A percentile compares a stretch with the other conserved stretches of the same genome.
Conservation (phyloP, 768 basidiomycete genomes). For the Artomyces pyxidatus region DNA sequence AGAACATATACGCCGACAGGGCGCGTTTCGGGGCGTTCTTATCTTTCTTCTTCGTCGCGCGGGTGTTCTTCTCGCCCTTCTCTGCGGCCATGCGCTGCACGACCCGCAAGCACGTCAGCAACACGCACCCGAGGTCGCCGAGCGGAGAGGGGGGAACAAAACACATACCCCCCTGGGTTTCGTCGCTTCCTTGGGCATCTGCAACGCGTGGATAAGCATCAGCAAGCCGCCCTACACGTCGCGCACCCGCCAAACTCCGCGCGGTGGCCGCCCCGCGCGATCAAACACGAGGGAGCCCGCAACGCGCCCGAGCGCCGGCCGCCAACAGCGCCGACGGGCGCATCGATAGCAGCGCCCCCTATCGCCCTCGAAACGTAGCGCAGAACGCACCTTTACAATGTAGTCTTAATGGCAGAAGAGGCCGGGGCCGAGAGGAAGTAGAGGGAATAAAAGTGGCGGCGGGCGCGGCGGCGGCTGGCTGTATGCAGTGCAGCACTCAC, state of each 20-base stretch:
- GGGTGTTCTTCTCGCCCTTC: conserved; percentile 53
- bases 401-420: neutral
- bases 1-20: conserved; percentile 98
- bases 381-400: conserved; percentile 6
- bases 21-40: conserved; percentile 85
- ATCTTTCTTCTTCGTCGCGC: conserved; percentile 61
- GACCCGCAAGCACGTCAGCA: too few species aligned
- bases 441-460: neutral
- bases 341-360: conserved; percentile 6
- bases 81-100: conserved; percentile 69
- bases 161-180: conserved; percentile 54
- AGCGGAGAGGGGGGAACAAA: too few species aligned
- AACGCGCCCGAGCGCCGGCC: conserved; percentile 3
- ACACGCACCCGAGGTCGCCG: too few species aligned
- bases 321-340: conserved; percentile 6
- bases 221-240: conserved; percentile 35
- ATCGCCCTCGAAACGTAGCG: neutral
- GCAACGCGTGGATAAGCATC: conserved; percentile 24
- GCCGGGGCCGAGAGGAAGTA: conserved; percentile 7
- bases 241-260: too few species aligned
- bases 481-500: too few species aligned
- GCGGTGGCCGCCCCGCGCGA: neutral
- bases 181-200: conserved; percentile 76
- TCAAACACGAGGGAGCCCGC: neutral
- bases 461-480: neutral